phyloP scores from a whole-genome alignment of 768 basidiomycete species.

The Clathrus columnatus region DNA sequence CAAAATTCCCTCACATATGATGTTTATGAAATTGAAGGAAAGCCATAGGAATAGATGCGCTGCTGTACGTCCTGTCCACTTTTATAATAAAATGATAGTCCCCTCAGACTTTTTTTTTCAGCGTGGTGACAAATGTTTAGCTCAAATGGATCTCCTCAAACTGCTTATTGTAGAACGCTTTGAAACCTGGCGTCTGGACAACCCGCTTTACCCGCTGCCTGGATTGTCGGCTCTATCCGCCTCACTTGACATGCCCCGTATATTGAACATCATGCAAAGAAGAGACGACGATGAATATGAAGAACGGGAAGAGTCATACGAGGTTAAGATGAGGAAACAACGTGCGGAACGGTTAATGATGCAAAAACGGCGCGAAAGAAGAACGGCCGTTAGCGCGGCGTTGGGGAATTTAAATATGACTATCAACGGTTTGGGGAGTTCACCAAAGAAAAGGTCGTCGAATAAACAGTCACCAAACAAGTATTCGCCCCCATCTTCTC shows the following conservation, averaged over 20 bases:
- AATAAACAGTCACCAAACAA: neutral
- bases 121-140: conserved; percentile 72
- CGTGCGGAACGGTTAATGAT: neutral
- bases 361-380: conserved; percentile 19
- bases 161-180: conserved; percentile 53
- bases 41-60: conserved; percentile 60
- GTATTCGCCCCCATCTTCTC: too few species aligned
- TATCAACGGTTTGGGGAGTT: neutral
- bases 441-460: neutral
- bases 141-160: conserved; percentile 56
- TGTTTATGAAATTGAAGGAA: conserved; percentile 47
- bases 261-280: neutral
- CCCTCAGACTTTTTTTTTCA: conserved; percentile 22
- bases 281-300: conserved; percentile 6
- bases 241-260: conserved; percentile 7
- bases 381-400: conserved; percentile 12
- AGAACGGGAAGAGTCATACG: neutral
- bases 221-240: conserved; percentile 13
- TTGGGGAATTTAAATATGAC: neutral
- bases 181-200: conserved; percentile 45
- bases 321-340: conserved; percentile 2
- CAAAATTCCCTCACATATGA: conserved; percentile 63
- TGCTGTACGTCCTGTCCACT: conserved; percentile 42
- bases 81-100: neutral
- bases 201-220: conserved; percentile 29